These are phyloP conservation scores for Articulospora tetracladia DNA, from an alignment of 495 filamentous ascomycete species.

Conservation along the genomic window DNA sequence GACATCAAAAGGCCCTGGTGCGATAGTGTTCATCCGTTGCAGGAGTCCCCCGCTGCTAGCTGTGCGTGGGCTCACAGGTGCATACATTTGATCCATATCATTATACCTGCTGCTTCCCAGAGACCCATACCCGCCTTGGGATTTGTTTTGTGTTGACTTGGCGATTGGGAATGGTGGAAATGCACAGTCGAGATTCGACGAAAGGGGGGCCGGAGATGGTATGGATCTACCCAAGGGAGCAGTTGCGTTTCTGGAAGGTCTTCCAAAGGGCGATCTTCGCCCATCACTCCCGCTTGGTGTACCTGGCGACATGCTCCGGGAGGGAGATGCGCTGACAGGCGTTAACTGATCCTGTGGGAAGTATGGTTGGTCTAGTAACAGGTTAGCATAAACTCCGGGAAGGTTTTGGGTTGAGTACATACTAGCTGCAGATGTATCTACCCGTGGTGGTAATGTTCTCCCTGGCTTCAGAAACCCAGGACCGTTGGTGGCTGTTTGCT, in stretches of 20 bases:
- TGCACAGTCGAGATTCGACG: slow-evolving; percentile 51
- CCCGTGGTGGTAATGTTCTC: slow-evolving; percentile 38
- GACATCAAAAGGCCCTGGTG: slow-evolving; percentile 62
- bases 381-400: not conserved
- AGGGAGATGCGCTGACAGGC: slow-evolving; percentile 55
- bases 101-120: slow-evolving; percentile 34
- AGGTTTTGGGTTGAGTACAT: slow-evolving; percentile 26
- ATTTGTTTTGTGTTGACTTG: not conserved
- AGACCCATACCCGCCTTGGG: slow-evolving; percentile 6
- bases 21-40: slow-evolving; percentile 61
- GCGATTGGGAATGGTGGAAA: slow-evolving; percentile 55
- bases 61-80: slow-evolving; percentile 40
- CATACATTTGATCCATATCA: slow-evolving; percentile 38
- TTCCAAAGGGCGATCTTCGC: slow-evolving; percentile 42
- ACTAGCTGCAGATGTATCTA: slow-evolving; percentile 58
- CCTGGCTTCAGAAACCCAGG: slow-evolving; percentile 27
- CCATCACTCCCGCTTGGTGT: slow-evolving; percentile 49
- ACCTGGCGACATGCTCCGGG: slow-evolving; percentile 37
- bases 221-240: slow-evolving; percentile 37
- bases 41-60: slow-evolving; percentile 38
- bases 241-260: slow-evolving; percentile 42
- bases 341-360: slow-evolving; percentile 53
- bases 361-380: slow-evolving; percentile 57
- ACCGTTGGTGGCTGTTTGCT: slow-evolving; percentile 19
- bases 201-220: slow-evolving; percentile 35